These are phyloP conservation scores for Parathielavia appendiculata DNA, from an alignment of 495 filamentous ascomycete species.

Conservation along the genomic window DNA sequence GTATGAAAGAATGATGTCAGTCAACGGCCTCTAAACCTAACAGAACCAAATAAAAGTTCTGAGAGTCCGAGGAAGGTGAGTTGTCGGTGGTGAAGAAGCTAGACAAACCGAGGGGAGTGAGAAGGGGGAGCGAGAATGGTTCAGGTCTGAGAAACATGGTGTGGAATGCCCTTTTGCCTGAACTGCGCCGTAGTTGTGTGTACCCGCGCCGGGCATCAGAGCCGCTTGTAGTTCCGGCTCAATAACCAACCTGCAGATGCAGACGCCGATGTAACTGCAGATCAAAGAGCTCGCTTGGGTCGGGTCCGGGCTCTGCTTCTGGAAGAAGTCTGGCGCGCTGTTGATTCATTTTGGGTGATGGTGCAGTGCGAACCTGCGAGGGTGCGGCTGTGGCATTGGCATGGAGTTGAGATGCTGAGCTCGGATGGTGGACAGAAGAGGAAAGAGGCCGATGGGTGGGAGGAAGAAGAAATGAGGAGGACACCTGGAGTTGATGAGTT, in stretches of 20 bases:
- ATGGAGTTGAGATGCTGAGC: background rate
- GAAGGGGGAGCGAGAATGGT: too few relatives aligned
- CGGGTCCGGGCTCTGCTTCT: conserved; percentile 4
- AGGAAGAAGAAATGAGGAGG: background rate
- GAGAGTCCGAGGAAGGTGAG: too few relatives aligned
- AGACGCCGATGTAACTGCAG: conserved; percentile 18
- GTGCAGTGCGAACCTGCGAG: too few relatives aligned
- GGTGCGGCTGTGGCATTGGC: conserved; percentile 1
- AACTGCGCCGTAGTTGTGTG: background rate
- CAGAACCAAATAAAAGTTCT: too few relatives aligned
- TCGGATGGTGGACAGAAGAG: background rate
- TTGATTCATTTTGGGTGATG: conserved; percentile 11
- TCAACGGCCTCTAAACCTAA: too few relatives aligned
- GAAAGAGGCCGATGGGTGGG: background rate
- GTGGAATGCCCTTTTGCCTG: background rate
- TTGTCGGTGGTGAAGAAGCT: too few relatives aligned
- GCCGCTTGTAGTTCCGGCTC: conserved; percentile 4
- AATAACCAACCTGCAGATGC: conserved; percentile 9
- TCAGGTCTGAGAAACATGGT: too few relatives aligned
- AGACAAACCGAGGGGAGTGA: too few relatives aligned
- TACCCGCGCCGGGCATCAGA: background rate
- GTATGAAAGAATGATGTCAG: too few relatives aligned
- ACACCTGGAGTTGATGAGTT: too few relatives aligned
- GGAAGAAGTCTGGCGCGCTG: conserved; percentile 19
- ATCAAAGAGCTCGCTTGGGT: conserved; percentile 2